Conservation (phyloP, 2,329 filamentous ascomycete genomes). For the Blumeria hordei region DNA sequence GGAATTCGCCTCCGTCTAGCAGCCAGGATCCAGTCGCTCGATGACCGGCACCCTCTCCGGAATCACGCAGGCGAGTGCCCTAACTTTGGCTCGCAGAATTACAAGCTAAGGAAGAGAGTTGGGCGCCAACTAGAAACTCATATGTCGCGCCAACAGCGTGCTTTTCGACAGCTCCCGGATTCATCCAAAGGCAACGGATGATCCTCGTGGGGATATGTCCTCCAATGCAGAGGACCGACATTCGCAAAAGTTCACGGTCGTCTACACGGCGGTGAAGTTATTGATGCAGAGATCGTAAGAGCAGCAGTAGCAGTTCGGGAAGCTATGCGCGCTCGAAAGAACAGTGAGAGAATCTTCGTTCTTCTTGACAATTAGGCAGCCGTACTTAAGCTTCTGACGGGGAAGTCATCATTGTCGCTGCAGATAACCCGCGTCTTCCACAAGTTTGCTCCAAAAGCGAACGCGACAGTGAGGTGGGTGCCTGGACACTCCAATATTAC, state of each 20-base stretch:
- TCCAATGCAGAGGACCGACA: neutral
- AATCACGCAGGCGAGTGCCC: neutral
- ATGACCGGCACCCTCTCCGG: neutral
- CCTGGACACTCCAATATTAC: no score
- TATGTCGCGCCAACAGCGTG: neutral
- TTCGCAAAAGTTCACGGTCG: neutral
- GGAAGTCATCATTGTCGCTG: no score
- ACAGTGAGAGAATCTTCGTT: neutral
- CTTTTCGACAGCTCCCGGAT: neutral
- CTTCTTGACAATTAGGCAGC: no score
- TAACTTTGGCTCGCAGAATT: neutral
- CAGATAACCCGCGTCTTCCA: no score
- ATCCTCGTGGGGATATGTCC: no score
- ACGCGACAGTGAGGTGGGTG: no score
- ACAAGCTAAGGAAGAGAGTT: neutral
- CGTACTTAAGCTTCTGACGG: no score
- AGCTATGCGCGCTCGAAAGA: neutral
- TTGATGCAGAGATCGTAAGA: neutral
- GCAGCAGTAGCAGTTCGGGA: neutral
- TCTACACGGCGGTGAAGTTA: neutral
- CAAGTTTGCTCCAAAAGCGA: no score
- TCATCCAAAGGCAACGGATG: neutral
- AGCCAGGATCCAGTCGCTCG: no score
- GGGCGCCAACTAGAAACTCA: neutral
- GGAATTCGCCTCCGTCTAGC: no score